These are phyloP conservation scores for Phialocephala sp. DNA, from an alignment of 2,329 filamentous ascomycete genomes.

Conservation along the genomic window DNA sequence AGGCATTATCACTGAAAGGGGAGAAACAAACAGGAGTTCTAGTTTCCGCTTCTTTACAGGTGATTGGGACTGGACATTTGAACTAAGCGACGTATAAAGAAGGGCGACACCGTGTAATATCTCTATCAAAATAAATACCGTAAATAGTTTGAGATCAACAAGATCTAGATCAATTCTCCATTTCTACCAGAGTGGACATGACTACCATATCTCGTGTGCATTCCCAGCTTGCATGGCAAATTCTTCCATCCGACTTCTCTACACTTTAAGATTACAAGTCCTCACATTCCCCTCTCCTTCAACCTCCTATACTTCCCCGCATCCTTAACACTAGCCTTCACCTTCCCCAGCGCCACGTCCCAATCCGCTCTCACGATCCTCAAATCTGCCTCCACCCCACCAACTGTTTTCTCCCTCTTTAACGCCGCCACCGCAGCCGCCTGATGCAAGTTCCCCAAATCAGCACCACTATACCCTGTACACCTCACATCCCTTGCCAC, in stretches of 20 bases:
- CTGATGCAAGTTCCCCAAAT: slow-evolving; percentile 59
- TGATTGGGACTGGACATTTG: neutral
- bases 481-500: slow-evolving; percentile 74
- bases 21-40: too few relatives aligned
- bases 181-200: neutral
- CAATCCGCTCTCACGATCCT: slow-evolving; percentile 41
- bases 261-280: neutral
- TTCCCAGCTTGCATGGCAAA: too few relatives aligned
- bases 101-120: too few relatives aligned
- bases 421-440: slow-evolving; percentile 44
- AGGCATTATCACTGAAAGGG: too few relatives aligned
- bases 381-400: slow-evolving; percentile 28
- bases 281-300: slow-evolving; percentile 44
- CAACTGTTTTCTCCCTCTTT: slow-evolving; percentile 39
- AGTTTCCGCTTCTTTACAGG: too few relatives aligned
- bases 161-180: neutral
- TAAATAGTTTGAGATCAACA: neutral
- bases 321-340: slow-evolving; percentile 45
- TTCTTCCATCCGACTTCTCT: neutral
- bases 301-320: slow-evolving; percentile 43
- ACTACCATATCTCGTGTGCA: neutral
- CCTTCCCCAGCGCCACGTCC: slow-evolving; percentile 42
- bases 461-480: slow-evolving; percentile 75
- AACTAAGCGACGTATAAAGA: neutral
- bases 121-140: neutral